A percentile compares a stretch with the other conserved stretches of the same genome.
Conservation (phyloP, 805 yeast genomes). For the Barnettozyma californica region DNA sequence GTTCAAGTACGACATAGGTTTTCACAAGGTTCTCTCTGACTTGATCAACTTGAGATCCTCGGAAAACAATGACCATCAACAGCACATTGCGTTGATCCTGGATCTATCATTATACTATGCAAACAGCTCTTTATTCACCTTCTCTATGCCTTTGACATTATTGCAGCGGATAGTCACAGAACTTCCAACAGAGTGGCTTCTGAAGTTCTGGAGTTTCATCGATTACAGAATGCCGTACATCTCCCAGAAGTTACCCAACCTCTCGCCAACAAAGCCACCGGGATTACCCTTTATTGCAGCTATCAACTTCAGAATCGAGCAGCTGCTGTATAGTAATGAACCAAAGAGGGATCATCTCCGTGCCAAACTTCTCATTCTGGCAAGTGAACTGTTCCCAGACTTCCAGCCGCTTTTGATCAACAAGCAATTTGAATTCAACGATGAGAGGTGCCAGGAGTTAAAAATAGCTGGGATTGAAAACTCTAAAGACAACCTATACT, state of each 20-base stretch:
- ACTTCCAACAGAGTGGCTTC: constrained; percentile 12
- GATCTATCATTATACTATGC: constrained; percentile 17
- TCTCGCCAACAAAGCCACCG: constrained; percentile 10
- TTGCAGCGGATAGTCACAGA: constrained; percentile 7
- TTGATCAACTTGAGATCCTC: constrained; percentile 11
- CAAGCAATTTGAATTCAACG: constrained; percentile 12
- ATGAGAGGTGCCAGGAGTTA: constrained; percentile 11
- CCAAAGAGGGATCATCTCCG: constrained; percentile 16
- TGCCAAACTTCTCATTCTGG: constrained; percentile 14
- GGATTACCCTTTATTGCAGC: constrained; percentile 13
- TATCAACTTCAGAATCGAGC: constrained; percentile 13
- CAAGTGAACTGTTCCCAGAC: constrained; percentile 12
- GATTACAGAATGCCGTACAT: constrained; percentile 9
- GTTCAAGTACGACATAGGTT: constrained; percentile 10
- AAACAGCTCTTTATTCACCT: constrained; percentile 2
- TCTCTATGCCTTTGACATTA: constrained; percentile 15
- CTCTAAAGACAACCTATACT: background rate
- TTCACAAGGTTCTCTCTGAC: constrained; percentile 7
- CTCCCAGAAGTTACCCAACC: constrained; percentile 1
- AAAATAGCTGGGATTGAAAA: background rate
- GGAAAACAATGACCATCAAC: constrained; percentile 12
- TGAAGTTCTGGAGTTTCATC: constrained; percentile 21
- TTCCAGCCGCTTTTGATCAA: constrained; percentile 13
- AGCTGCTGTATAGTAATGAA: constrained; percentile 14
- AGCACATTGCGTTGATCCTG: constrained; percentile 13